Conservation (phyloP, 169 alveolate genomes). For the Prorocentrum cordatum region DNA sequence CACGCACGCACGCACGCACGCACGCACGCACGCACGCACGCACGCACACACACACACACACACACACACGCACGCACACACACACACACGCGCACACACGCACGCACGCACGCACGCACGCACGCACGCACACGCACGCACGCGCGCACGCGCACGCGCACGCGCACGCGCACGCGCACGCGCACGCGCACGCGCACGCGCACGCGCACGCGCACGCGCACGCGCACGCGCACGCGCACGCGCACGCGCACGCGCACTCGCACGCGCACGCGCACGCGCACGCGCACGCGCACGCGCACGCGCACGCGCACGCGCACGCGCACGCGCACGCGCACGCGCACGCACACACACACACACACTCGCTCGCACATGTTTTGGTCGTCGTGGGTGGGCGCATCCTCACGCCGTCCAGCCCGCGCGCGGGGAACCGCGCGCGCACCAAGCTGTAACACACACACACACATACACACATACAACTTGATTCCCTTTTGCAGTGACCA, state of each 20-base stretch:
- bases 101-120: neutral
- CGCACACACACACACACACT: neutral
- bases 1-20: no score
- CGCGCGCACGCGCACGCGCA: neutral
- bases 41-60: no score
- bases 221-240: neutral
- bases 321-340: neutral
- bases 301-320: neutral
- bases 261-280: neutral
- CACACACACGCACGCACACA: neutral
- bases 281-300: neutral
- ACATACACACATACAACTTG: no score
- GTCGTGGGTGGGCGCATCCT: no score
- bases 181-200: neutral
- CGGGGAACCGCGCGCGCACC: no score
- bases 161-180: neutral
- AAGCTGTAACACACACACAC: no score
- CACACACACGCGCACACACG: neutral
- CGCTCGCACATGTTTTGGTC: neutral
- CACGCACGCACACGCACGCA: neutral
- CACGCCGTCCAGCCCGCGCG: no score
- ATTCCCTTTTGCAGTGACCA: no score
- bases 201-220: neutral
- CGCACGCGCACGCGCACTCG: neutral
- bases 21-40: no score